Percentiles rank a stretch among this genome's conserved stretches.
Conservation (phyloP, 768 basidiomycete species). For the Cantharellus anzutake region DNA sequence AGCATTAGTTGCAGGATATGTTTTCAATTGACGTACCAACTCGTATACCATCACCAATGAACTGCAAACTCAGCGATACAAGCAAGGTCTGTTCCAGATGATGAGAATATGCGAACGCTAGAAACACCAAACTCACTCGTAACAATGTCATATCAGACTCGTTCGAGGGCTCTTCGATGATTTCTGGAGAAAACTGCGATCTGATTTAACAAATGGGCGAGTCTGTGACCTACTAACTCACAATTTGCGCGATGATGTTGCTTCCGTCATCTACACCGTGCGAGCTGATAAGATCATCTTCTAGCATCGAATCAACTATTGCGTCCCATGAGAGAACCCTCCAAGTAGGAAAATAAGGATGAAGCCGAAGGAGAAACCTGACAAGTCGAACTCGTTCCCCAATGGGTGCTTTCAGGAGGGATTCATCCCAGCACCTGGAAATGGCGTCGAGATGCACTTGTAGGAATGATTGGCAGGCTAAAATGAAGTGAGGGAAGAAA, state of each 20-base stretch:
- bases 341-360: conserved; percentile 50
- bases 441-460: conserved; percentile 49
- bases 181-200: neutral
- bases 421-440: conserved; percentile 47
- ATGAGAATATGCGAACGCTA: no score
- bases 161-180: neutral
- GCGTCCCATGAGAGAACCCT: conserved; percentile 47
- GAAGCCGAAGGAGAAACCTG: conserved; percentile 46
- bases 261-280: conserved; percentile 18
- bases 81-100: conserved; percentile 40
- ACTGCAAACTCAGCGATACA: conserved; percentile 38
- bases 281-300: conserved; percentile 24
- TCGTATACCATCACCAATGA: conserved; percentile 43
- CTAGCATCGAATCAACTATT: conserved; percentile 36
- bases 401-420: conserved; percentile 34
- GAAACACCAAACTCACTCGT: no score
- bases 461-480: conserved; percentile 28
- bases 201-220: no score
- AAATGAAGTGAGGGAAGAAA: neutral
- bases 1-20: no score
- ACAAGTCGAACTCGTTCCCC: conserved; percentile 37
- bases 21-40: conserved; percentile 26
- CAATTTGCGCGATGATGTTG: conserved; percentile 16
- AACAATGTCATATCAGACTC: no score
- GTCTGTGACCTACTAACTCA: neutral